Evolutionary conservation across 805 yeast species (phyloP), one percentile per base, ranked within the genome.

Genomic region (Candida nanaspora): DNA sequence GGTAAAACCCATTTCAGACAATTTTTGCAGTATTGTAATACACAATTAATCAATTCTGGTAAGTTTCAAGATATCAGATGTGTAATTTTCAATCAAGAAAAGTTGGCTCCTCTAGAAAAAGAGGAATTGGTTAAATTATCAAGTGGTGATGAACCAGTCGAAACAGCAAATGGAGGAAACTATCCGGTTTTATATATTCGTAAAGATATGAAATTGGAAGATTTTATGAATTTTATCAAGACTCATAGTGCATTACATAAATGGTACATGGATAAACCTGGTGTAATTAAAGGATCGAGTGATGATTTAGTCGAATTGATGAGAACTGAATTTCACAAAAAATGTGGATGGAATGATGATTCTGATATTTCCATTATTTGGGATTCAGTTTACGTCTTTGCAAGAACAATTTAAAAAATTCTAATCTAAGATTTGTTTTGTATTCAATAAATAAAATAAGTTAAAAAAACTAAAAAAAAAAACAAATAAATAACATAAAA

Each of bases 1-100:
- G 97, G 96, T 0, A 66, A 95, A 37, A 40, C 53, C 6, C 62
- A 72, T 13, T 58, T 89, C 27, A 63, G 80, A 39, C 46, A 62
- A 6, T 52, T 69, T 42, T 68, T 73, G 46, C 51, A 46, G 14
- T 72, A 64, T 10, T 65, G 79, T 5, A 58, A 61, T 41, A 56
- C 51, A 5, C 55, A 64, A 28, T 50, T 72, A 3, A 78, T 82
- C 2, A 22, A 40, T 4, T 64, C 59, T 2, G 43, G 51, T 8
- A 37, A 49, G 14, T 60, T 55, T 43, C 30, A 33, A 18, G 57
- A 59, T 44, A 53, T 68, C 10, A 47, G 54, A 33, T 57, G 61
- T 10, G 56, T 47, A 29, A 59, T 62, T 38, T 51, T 62, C 41
- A 50, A 49, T 43, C 60, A 49, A 37, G 21, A 29, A 3, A 19